These are phyloP conservation scores for Mercurialis annua DNA, from an alignment of 345 rosid genomes.

Conservation along the genomic window DNA sequence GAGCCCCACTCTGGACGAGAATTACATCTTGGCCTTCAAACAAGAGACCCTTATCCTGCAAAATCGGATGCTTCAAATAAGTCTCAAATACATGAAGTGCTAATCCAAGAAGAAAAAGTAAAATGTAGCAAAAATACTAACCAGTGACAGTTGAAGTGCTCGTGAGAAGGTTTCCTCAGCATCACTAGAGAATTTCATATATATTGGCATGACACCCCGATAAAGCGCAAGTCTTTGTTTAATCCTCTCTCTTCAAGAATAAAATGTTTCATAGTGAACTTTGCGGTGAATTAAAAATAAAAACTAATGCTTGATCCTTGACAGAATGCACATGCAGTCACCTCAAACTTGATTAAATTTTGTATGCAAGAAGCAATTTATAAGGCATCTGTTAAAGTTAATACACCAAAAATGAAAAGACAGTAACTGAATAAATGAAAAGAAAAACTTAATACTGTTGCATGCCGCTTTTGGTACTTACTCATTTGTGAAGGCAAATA, in stretches of 20 bases:
- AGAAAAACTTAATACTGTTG: background rate
- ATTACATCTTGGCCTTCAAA: slow-evolving; percentile 68
- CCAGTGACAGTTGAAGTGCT: slow-evolving; percentile 66
- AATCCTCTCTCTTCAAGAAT: slow-evolving; percentile 61
- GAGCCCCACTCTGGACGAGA: slow-evolving; percentile 94
- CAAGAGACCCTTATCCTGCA: slow-evolving; percentile 63
- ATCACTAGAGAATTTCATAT: slow-evolving; percentile 80
- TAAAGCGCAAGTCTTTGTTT: slow-evolving; percentile 88
- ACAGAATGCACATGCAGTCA: background rate
- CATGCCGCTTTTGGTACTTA: slow-evolving; percentile 33
- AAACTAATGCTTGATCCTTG: background rate
- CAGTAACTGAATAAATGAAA: background rate
- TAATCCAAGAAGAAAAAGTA: background rate
- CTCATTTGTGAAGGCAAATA: slow-evolving; percentile 95
- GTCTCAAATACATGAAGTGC: slow-evolving; percentile 3
- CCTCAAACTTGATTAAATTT: background rate
- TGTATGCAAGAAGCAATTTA: background rate
- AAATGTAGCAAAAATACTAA: slow-evolving; percentile 21
- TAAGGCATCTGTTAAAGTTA: background rate
- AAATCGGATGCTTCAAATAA: slow-evolving; percentile 12
- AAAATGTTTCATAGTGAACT: slow-evolving; percentile 8
- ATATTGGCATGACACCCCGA: slow-evolving; percentile 86
- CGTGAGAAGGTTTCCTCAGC: slow-evolving; percentile 86
- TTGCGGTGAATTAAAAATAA: background rate
- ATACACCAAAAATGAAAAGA: background rate